Evolutionary conservation across 768 basidiomycete species (phyloP).

Genomic region (Boletus reticuloceps): DNA sequence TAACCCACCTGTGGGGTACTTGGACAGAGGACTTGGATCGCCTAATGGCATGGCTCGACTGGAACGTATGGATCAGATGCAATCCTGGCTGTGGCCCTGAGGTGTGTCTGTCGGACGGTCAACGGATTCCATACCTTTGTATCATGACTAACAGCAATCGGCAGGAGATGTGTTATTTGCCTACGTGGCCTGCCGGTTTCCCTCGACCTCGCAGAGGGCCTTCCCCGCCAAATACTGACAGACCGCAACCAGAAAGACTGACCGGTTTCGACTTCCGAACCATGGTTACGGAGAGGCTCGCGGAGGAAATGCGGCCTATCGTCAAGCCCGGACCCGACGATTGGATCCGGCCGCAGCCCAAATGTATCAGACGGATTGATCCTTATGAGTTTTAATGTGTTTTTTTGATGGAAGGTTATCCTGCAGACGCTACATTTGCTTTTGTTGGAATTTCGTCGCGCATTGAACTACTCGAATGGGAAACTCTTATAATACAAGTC

Average conservation of each 20-base stretch:
- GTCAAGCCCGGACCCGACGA: slow-evolving; percentile 2
- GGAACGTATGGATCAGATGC: slow-evolving; percentile 51
- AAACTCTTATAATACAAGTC: too few relatives aligned
- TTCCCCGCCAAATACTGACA: neutral
- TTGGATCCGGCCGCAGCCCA: slow-evolving; percentile 24
- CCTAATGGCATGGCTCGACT: slow-evolving; percentile 52
- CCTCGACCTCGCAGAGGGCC: neutral
- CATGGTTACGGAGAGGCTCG: neutral
- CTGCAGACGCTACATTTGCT: too few relatives aligned
- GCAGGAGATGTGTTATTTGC: slow-evolving; percentile 28
- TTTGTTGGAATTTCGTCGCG: too few relatives aligned
- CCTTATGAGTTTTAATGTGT: neutral
- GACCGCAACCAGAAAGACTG: neutral
- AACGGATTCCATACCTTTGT: too few relatives aligned
- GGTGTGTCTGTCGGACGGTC: slow-evolving; percentile 29
- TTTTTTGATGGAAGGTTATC: too few relatives aligned
- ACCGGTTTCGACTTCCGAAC: neutral
- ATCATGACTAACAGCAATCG: neutral
- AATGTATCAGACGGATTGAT: slow-evolving; percentile 11
- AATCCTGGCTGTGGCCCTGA: slow-evolving; percentile 43
- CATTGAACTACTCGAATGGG: too few relatives aligned
- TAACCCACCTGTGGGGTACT: slow-evolving; percentile 8
- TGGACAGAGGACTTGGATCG: slow-evolving; percentile 37
- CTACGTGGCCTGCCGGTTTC: slow-evolving; percentile 22
- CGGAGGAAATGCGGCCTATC: neutral